phyloP scores from a whole-genome alignment of 164 flowering plant genomes.

The Tetrastigma voinierianum region DNA sequence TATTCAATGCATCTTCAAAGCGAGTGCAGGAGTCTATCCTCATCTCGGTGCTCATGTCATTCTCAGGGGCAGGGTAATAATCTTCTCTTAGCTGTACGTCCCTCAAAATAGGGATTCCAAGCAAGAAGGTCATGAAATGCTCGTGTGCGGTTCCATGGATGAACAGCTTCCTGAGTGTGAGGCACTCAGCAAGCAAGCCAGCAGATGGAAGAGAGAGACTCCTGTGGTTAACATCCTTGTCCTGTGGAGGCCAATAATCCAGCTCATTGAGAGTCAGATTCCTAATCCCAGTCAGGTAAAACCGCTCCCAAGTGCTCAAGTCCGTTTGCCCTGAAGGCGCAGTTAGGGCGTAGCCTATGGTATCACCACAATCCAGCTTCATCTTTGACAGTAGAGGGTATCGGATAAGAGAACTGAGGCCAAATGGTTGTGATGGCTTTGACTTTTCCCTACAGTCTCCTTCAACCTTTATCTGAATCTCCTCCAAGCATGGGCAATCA shows the following conservation, averaged over 20 bases:
- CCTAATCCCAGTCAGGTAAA: conserved; percentile 64
- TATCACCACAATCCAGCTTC: conserved; percentile 81
- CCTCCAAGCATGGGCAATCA: conserved; percentile 74
- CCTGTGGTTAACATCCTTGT: conserved; percentile 86
- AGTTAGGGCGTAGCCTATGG: conserved; percentile 71
- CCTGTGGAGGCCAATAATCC: conserved; percentile 98
- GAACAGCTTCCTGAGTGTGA: conserved; percentile 74
- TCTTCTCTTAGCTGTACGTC: conserved; percentile 91
- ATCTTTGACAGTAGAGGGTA: conserved; percentile 65
- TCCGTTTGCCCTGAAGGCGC: conserved; percentile 95
- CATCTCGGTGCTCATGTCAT: conserved; percentile 97
- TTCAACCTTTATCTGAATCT: conserved; percentile 67
- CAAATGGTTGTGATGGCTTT: conserved; percentile 57
- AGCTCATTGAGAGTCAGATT: conserved; percentile 59
- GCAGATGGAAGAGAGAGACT: conserved; percentile 83
- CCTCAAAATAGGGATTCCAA: conserved; percentile 56
- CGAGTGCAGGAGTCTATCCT: conserved; percentile 77
- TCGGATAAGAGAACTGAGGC: conserved; percentile 42
- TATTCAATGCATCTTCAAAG: conserved; percentile 73
- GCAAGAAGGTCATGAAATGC: conserved; percentile 75
- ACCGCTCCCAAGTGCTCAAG: conserved; percentile 92
- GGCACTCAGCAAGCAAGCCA: conserved; percentile 64
- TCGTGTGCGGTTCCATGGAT: conserved; percentile 93
- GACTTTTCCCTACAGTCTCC: conserved; percentile 78
- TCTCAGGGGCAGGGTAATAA: conserved; percentile 97